These are phyloP conservation scores for Ophiocordyceps camponoti-floridani DNA, from an alignment of 2,329 filamentous ascomycete genomes.

Conservation along the genomic window DNA sequence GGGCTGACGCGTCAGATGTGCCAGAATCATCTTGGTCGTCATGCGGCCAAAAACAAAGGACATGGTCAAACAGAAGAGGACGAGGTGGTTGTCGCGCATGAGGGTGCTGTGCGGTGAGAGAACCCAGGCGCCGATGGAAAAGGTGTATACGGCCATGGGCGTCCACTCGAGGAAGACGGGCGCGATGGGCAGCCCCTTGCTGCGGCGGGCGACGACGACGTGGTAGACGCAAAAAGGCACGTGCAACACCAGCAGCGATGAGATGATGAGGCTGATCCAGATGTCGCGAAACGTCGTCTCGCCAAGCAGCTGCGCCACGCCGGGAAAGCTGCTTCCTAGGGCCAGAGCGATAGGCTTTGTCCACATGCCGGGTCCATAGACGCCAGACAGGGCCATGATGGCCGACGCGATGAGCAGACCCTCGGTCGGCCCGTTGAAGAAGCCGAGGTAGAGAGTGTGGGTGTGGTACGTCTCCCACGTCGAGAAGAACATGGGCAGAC, in stretches of 20 bases:
- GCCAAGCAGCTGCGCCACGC: conserved; percentile 42
- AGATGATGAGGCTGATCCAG: conserved; percentile 59
- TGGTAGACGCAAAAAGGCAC: conserved; percentile 81
- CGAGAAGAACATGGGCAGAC: conserved; percentile 96
- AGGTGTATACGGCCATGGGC: conserved; percentile 68
- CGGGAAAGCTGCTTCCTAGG: conserved; percentile 35
- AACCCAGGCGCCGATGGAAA: conserved; percentile 64
- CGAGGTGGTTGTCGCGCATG: conserved; percentile 67
- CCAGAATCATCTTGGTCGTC: conserved; percentile 98
- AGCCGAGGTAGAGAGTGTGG: conserved; percentile 87
- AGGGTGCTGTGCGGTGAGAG: conserved; percentile 77
- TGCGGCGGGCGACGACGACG: conserved; percentile 58
- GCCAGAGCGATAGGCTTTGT: conserved; percentile 53
- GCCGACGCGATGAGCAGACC: conserved; percentile 74
- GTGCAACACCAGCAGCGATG: conserved; percentile 52
- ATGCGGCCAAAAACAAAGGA: conserved; percentile 96
- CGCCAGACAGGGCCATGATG: conserved; percentile 75
- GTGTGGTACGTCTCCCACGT: conserved; percentile 99
- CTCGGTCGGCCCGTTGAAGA: conserved; percentile 95
- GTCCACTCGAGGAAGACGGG: conserved; percentile 90
- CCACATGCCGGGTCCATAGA: conserved; percentile 81
- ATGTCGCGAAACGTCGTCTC: conserved; percentile 66
- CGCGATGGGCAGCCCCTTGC: conserved; percentile 52
- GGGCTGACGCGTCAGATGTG: conserved; percentile 79
- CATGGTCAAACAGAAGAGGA: conserved; percentile 84